Evolutionary conservation across 73 alveolate species (phyloP), one percentile per base, ranked within the genome.

Genomic region (Effrenium voratum): DNA sequence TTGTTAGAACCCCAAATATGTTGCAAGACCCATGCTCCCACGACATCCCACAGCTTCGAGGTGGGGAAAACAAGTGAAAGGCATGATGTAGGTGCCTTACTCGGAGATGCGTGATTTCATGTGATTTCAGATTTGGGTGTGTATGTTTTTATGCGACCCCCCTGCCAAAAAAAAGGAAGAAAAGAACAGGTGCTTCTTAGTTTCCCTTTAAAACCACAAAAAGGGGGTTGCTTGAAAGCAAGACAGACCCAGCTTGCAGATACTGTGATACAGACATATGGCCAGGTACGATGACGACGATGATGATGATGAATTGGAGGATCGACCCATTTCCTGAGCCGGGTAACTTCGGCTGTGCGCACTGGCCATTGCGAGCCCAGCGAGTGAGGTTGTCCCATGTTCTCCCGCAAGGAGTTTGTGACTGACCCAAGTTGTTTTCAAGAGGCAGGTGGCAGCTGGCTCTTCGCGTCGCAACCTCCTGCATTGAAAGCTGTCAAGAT

Each of bases 261-360:
- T 55, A 55, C 24, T 55, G 68, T 55, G 68, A 28, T 0, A 0
- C 15, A 2, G 68, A 1, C 24, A 19, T 55, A 0, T 2, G 1
- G 68, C 68, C 80, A 85, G 94, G 80, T 59, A 86, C 83, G 95
- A 86, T 60, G 93, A 84, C 36, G 93, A 82, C 60, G 95, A 84
- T n/a, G 93, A 86, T 46, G 95, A 86, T 28, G 95, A 86, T 32
- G 95, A 86, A 68, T 68, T 86, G 6, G 95, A 86, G 34, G 80
- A 60, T 52, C 59, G 59, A 22, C 44, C 95, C 80, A 63, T 86
- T 30, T 75, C 82, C 40, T 86, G 80, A 44, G 83, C 43, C 44
- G 36, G 4, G 50, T n/a, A 24, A 15, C 10, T 5, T 28, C 76
- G 41, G 8, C 76, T 28, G 10, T 28, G 76, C 10, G 26, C 63